Evolutionary conservation across 345 rosid species (phyloP).

Genomic region (Noccaea bulbosa): DNA sequence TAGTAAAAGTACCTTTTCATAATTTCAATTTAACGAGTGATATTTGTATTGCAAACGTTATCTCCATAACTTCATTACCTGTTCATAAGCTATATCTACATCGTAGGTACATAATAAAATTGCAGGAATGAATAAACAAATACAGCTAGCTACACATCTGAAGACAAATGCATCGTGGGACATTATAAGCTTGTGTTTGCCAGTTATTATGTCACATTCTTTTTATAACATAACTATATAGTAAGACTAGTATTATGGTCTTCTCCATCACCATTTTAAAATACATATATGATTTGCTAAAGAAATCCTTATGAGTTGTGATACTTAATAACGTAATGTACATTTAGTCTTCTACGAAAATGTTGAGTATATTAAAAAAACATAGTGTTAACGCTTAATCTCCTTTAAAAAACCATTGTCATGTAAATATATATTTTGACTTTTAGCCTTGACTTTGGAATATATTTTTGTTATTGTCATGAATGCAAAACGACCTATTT

Average conservation of each 20-base stretch:
- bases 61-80: too few species aligned
- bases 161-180: constrained; percentile 25
- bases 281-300: not conserved
- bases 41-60: too few species aligned
- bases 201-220: constrained; percentile 8
- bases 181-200: constrained; percentile 5
- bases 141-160: not conserved
- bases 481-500: not conserved
- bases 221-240: constrained; percentile 7
- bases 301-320: not conserved
- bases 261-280: not conserved
- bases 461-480: not conserved
- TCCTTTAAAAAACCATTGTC: not conserved
- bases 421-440: not conserved
- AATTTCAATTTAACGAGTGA: too few species aligned
- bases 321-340: constrained; percentile 11
- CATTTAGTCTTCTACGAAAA: not conserved
- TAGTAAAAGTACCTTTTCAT: too few species aligned
- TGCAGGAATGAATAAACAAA: not conserved
- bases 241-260: constrained; percentile 16
- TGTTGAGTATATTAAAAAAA: not conserved
- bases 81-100: too few species aligned
- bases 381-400: not conserved
- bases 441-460: not conserved
- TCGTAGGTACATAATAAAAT: too few species aligned